These are phyloP conservation scores for Jaapia argillacea DNA, from an alignment of 768 basidiomycete genomes.

Conservation along the genomic window DNA sequence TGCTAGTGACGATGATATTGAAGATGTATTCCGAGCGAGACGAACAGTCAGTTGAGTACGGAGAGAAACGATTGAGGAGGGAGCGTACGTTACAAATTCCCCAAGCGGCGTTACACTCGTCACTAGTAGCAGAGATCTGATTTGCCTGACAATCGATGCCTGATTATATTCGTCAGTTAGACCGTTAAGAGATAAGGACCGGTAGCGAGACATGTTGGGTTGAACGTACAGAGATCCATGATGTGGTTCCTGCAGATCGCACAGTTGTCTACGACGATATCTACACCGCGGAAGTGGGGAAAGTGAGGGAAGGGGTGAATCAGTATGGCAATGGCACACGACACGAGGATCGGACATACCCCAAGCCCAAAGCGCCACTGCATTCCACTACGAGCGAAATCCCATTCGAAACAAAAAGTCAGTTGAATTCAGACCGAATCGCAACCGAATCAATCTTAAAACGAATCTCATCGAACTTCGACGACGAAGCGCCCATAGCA, in stretches of 20 bases:
- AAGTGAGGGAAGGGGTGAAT: too few species aligned
- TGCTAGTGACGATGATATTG: constrained; percentile 56
- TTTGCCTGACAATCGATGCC: constrained; percentile 99
- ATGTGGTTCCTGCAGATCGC: constrained; percentile 99
- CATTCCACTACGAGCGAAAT: constrained; percentile 99
- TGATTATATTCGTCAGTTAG: too few species aligned
- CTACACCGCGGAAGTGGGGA: too few species aligned
- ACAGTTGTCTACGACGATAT: constrained; percentile 98
- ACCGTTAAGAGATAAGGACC: constrained; percentile 4
- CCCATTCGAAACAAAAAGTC: too few species aligned
- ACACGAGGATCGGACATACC: constrained; percentile 36
- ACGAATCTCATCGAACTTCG: too few species aligned
- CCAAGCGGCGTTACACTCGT: constrained; percentile 98
- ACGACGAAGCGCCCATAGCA: too few species aligned
- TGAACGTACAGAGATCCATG: constrained; percentile 92
- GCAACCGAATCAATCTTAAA: too few species aligned
- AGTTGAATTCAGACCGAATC: too few species aligned
- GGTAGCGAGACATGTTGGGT: background rate
- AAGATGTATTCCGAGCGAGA: too few species aligned
- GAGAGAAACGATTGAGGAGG: constrained; percentile 7
- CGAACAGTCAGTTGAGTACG: too few species aligned
- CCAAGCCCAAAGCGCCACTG: constrained; percentile 98
- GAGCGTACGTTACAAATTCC: constrained; percentile 96
- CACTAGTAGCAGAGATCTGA: constrained; percentile 92
- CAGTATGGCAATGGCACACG: too few species aligned